phyloP scores from a whole-genome alignment of 495 filamentous ascomycete species.

The Penicillium subrubescens region DNA sequence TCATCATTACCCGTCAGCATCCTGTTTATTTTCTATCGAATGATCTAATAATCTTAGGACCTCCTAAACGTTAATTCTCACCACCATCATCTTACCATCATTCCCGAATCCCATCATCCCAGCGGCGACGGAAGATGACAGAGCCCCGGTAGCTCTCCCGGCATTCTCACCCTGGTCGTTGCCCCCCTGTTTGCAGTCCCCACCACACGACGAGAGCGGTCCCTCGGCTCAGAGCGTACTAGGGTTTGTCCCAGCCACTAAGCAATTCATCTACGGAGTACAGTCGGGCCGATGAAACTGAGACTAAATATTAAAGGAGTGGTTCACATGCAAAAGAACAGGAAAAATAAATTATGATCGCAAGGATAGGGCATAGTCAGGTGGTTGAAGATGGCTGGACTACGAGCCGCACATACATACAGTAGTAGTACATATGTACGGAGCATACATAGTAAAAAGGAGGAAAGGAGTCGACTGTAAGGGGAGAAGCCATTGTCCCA shows the following conservation, averaged over 20 bases:
- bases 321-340: slow-evolving; percentile 18
- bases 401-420: neutral
- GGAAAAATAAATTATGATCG: neutral
- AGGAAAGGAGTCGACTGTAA: slow-evolving; percentile 2
- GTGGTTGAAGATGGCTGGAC: neutral
- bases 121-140: neutral
- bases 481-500: neutral
- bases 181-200: slow-evolving; percentile 19
- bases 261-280: slow-evolving; percentile 3
- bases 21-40: neutral
- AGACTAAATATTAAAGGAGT: neutral
- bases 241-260: slow-evolving; percentile 8
- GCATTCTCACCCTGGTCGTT: neutral
- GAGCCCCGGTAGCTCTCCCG: slow-evolving; percentile 3
- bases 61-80: neutral
- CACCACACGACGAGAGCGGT: slow-evolving; percentile 11
- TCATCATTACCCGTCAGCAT: neutral
- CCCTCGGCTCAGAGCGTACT: slow-evolving; percentile 19
- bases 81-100: neutral
- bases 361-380: neutral
- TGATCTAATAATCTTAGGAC: neutral
- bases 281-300: slow-evolving; percentile 19
- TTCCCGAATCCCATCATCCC: neutral
- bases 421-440: neutral
- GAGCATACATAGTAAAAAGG: neutral